Percentiles rank a stretch among this genome's conserved stretches.
These are phyloP conservation scores for Centrapalus pauciflorus DNA, from an alignment of 129 eudicot genomes.

Conservation along the genomic window DNA sequence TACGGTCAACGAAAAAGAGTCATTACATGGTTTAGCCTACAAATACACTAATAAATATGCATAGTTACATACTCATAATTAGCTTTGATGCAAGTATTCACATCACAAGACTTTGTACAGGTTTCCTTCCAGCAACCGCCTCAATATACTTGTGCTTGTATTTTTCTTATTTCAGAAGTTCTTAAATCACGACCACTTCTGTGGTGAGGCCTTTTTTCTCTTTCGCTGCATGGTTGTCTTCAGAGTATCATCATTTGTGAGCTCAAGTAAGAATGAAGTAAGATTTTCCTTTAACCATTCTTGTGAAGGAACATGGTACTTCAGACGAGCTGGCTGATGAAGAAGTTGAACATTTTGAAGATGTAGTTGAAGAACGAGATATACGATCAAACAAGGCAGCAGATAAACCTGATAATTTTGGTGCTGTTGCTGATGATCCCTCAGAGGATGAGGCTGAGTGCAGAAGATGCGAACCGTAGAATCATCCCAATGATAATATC, in stretches of 20 bases:
- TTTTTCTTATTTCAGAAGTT: conserved; percentile 93
- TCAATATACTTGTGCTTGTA: conserved; percentile 92
- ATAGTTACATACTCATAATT: too few species aligned
- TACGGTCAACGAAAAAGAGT: too few species aligned
- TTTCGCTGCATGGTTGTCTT: too few species aligned
- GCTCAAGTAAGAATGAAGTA: neutral
- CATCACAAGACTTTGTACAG: conserved; percentile 29
- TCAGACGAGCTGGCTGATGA: conserved; percentile 90
- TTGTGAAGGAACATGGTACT: conserved; percentile 74
- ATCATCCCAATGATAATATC: too few species aligned
- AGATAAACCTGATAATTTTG: conserved; percentile 24
- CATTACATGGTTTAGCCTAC: too few species aligned
- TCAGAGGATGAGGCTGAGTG: conserved; percentile 44
- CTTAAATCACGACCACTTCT: conserved; percentile 96
- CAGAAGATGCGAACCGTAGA: too few species aligned
- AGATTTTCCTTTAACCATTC: neutral
- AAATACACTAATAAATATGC: too few species aligned
- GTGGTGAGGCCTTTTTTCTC: conserved; percentile 52
- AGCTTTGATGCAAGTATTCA: conserved; percentile 15
- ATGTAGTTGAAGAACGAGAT: conserved; percentile 58
- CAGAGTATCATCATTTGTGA: neutral
- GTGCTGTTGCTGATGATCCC: conserved; percentile 12
- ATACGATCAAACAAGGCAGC: too few species aligned
- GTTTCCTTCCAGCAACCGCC: conserved; percentile 95
- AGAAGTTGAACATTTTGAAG: conserved; percentile 92